Conservation (phyloP, 2,329 filamentous ascomycete species). For the Fusarium xylarioides region DNA sequence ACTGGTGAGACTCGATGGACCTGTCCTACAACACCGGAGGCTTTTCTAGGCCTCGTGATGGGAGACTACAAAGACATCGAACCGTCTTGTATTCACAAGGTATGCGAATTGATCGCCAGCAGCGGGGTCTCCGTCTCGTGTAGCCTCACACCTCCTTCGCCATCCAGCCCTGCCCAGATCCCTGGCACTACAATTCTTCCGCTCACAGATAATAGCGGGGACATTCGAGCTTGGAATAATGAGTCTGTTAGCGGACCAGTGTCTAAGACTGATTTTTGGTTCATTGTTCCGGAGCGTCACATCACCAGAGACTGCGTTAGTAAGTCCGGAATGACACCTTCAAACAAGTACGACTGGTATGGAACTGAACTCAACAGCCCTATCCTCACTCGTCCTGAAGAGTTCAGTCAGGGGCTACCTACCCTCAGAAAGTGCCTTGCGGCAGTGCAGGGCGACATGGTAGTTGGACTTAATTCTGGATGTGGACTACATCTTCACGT, state of each 20-base stretch:
- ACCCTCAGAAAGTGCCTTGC: slow-evolving; percentile 31
- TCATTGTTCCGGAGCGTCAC: slow-evolving; percentile 34
- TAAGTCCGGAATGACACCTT: slow-evolving; percentile 24
- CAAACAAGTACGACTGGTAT: slow-evolving; percentile 36
- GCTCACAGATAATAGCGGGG: slow-evolving; percentile 12
- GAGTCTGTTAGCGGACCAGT: neutral
- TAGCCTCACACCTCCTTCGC: neutral
- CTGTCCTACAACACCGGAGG: slow-evolving; percentile 13
- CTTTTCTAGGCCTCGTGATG: slow-evolving; percentile 20
- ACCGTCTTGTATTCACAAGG: slow-evolving; percentile 25
- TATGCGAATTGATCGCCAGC: slow-evolving; percentile 34
- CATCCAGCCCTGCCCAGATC: slow-evolving; percentile 6
- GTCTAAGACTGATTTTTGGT: slow-evolving; percentile 31
- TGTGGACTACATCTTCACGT: slow-evolving; percentile 44
- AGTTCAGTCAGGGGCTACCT: slow-evolving; percentile 34
- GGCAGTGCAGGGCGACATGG: slow-evolving; percentile 25
- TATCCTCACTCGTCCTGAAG: slow-evolving; percentile 25
- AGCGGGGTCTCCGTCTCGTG: slow-evolving; percentile 35
- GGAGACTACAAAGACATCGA: slow-evolving; percentile 13
- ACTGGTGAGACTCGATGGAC: slow-evolving; percentile 18
- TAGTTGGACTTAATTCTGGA: slow-evolving; percentile 38
- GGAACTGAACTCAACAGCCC: slow-evolving; percentile 42
- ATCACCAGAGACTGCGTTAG: slow-evolving; percentile 31
- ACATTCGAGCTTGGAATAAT: slow-evolving; percentile 35
- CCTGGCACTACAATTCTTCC: slow-evolving; percentile 15